Evolutionary conservation across 2,329 filamentous ascomycete species (phyloP).

Genomic region (Arthrobotrys iridis): DNA sequence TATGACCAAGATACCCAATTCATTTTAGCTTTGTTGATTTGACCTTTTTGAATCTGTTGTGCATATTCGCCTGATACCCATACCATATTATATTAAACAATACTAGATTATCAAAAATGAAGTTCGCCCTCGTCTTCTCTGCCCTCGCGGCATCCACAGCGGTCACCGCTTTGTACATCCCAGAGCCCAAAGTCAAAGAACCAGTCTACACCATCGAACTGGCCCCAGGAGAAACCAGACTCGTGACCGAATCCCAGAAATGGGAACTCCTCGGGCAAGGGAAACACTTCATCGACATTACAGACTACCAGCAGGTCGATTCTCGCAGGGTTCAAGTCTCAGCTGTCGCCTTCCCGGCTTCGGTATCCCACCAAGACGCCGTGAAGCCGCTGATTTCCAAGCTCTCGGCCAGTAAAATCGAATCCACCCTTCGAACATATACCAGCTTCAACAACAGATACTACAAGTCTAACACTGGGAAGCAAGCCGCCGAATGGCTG

Average conservation of each 20-base stretch:
- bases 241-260: slow-evolving; percentile 38
- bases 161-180: slow-evolving; percentile 50
- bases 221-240: slow-evolving; percentile 42
- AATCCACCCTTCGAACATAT: slow-evolving; percentile 26
- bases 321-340: slow-evolving; percentile 25
- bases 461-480: slow-evolving; percentile 49
- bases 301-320: slow-evolving; percentile 45
- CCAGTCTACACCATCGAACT: slow-evolving; percentile 45
- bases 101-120: slow-evolving; percentile 26
- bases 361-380: slow-evolving; percentile 14
- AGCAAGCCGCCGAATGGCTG: slow-evolving; percentile 43
- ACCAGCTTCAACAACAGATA: slow-evolving; percentile 53
- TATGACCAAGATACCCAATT: slow-evolving; percentile 20
- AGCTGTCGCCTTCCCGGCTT: slow-evolving; percentile 25
- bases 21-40: slow-evolving; percentile 1
- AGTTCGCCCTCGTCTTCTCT: slow-evolving; percentile 40
- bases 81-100: neutral
- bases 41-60: slow-evolving; percentile 10
- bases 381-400: slow-evolving; percentile 41
- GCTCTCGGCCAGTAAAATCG: slow-evolving; percentile 23
- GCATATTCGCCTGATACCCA: slow-evolving; percentile 26
- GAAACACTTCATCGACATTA: slow-evolving; percentile 52
- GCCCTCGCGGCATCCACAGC: slow-evolving; percentile 42
- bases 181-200: slow-evolving; percentile 34
- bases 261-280: slow-evolving; percentile 50